Base-by-base conservation (phyloP, 495 filamentous ascomycete species). In the Pyrenula aspistea region DNA sequence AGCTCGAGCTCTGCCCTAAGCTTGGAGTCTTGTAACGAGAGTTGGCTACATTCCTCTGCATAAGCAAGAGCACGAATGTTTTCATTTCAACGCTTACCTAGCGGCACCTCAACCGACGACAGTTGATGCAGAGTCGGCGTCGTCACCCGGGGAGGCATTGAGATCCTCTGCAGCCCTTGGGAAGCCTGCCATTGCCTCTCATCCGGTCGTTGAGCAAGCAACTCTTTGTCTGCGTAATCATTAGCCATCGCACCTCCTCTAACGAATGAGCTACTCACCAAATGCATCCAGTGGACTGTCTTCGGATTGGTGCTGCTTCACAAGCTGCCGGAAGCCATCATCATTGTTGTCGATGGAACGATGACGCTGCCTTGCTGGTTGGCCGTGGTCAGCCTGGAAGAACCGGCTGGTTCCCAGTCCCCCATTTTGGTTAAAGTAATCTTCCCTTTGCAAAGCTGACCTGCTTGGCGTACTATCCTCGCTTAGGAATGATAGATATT, bases 271-370 rank as follows among this genome's bases (percentile, higher is more conserved):
- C 12, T 1, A 63, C 69, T 63, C 57, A 83, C 79, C 78, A 64
- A 80, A 80, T 2, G 68, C 72, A 71, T 81, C 77, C 21, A 75
- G 64, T 25, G 71, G 55, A 56, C 63, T n/a, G 53, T 53, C 54
- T 52, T 42, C 31, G 15, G 8, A 8, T 15, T 42, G 31, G 15
- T 42, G 31, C 31, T 42, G 31, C 31, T 42, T 15, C 4, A 42
- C 31, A 15, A 42, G 31, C 31, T 15, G 31, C 31, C 15, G 31
- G 31, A 42, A 42, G 31, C 31, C 15, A 42, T 42, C 31, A 15
- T 42, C 31, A n/a, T n/a, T n/a, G 31, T 42, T 15, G 15, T 42
- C 31, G 4, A 15, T 42, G 31, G 4, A 15, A 15, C 15, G 31
- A 15, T 42, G 15, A 8, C 8, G 31, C 31, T 42, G 4, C 15